These are phyloP conservation scores for Cairneyella variabilis DNA, from an alignment of 495 filamentous ascomycete genomes.

Conservation along the genomic window DNA sequence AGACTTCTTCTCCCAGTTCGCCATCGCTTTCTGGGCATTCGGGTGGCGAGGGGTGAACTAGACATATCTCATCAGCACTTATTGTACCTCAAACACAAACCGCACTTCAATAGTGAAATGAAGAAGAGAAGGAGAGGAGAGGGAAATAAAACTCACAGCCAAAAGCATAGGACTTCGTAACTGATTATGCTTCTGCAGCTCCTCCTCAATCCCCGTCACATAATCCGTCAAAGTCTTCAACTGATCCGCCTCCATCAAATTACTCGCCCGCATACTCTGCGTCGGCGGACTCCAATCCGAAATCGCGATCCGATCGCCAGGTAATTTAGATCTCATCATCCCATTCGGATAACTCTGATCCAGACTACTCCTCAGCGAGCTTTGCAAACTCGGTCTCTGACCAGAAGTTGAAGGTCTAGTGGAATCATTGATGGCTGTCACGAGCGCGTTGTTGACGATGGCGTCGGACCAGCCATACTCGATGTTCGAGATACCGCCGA, in stretches of 20 bases:
- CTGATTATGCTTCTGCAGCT: conserved; percentile 83
- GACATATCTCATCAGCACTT: conserved; percentile 13
- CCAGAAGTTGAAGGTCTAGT: conserved; percentile 26
- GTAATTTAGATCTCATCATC: conserved; percentile 58
- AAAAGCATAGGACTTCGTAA: conserved; percentile 78
- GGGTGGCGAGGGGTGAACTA: conserved; percentile 79
- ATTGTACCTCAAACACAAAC: too few species aligned
- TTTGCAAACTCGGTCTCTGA: conserved; percentile 61
- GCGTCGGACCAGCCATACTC: conserved; percentile 95
- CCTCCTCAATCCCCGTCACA: conserved; percentile 80
- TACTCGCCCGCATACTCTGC: conserved; percentile 82
- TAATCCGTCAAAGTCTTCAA: conserved; percentile 69
- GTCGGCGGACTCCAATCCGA: conserved; percentile 92
- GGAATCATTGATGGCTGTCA: conserved; percentile 46
- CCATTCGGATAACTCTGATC: conserved; percentile 51
- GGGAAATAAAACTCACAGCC: conserved; percentile 48
- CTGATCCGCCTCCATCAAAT: conserved; percentile 75
- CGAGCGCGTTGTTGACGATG: conserved; percentile 73
- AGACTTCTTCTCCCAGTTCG: conserved; percentile 96
- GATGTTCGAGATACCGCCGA: conserved; percentile 91
- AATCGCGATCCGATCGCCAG: conserved; percentile 82
- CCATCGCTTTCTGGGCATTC: conserved; percentile 78
- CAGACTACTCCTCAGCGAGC: conserved; percentile 66
- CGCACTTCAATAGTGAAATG: too few species aligned
- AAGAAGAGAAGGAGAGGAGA: neutral